A percentile compares a stretch with the other conserved stretches of the same genome.
These are phyloP conservation scores for Sarocladiaceae sp. DNA, from an alignment of 2,329 filamentous ascomycete genomes.

Conservation along the genomic window DNA sequence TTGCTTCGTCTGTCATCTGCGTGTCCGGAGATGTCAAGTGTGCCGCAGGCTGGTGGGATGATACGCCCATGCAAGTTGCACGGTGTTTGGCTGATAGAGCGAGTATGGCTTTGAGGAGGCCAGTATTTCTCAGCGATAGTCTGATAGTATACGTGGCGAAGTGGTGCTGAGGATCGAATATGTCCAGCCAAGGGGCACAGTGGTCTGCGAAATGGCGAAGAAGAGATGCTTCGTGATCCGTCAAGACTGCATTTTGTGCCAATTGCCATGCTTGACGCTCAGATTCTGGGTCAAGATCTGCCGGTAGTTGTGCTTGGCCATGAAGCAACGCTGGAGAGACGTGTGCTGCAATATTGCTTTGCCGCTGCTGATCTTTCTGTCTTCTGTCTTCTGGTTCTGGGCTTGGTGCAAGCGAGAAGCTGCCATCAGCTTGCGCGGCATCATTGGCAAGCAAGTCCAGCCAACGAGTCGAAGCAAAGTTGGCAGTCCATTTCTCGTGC, in stretches of 20 bases:
- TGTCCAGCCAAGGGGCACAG: slow-evolving; percentile 13
- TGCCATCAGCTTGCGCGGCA: slow-evolving; percentile 22
- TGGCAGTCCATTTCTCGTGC: slow-evolving; percentile 21
- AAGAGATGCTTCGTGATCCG: slow-evolving; percentile 21
- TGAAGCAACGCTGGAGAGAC: slow-evolving; percentile 10
- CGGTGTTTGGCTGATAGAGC: slow-evolving; percentile 48
- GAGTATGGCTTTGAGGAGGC: slow-evolving; percentile 51
- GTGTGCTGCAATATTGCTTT: slow-evolving; percentile 8
- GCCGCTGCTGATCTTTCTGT: background rate
- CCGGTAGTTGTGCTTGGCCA: slow-evolving; percentile 9
- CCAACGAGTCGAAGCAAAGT: slow-evolving; percentile 19
- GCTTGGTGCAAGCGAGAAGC: slow-evolving; percentile 23
- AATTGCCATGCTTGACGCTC: slow-evolving; percentile 23
- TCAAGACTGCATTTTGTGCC: slow-evolving; percentile 18
- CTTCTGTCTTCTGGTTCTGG: slow-evolving; percentile 13
- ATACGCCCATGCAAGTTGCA: slow-evolving; percentile 8
- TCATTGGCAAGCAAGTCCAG: slow-evolving; percentile 15
- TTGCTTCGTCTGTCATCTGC: slow-evolving; percentile 28
- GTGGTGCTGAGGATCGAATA: slow-evolving; percentile 12
- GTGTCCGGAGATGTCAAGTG: background rate
- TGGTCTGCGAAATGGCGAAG: slow-evolving; percentile 24
- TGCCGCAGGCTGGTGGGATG: background rate
- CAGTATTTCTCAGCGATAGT: slow-evolving; percentile 37
- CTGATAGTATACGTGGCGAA: slow-evolving; percentile 14
- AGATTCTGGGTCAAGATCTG: slow-evolving; percentile 11